Percentiles rank a stretch among this genome's conserved stretches.
Conservation (phyloP, 177 flowering plant genomes). For the Vitis hybrid region DNA sequence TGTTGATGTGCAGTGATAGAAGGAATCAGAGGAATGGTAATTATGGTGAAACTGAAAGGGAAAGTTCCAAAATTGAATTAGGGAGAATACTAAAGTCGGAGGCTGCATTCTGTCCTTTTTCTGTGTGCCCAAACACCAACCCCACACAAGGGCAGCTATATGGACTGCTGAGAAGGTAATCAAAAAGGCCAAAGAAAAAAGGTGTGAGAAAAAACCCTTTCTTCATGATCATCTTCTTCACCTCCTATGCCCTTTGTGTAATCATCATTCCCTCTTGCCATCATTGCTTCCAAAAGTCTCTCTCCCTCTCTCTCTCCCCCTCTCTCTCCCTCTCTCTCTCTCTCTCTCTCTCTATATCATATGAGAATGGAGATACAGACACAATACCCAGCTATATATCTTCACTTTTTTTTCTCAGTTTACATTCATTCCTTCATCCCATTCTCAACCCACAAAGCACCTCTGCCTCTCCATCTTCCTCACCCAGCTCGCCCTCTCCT, state of each 20-base stretch:
- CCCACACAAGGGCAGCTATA: not conserved
- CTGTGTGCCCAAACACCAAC: conserved; percentile 14
- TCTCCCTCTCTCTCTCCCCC: conserved; percentile 20
- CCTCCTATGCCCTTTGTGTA: conserved; percentile 30
- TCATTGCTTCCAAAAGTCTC: conserved; percentile 38
- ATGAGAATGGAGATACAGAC: conserved; percentile 15
- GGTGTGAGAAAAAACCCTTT: not conserved
- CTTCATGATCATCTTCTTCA: conserved; percentile 12
- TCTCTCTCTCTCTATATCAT: conserved; percentile 2
- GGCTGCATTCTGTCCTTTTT: conserved; percentile 6
- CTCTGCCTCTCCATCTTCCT: not conserved
- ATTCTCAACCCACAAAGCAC: not conserved
- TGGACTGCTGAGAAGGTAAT: conserved; percentile 1
- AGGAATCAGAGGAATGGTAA: not conserved
- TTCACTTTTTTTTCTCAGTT: conserved; percentile 8
- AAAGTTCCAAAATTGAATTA: conserved; percentile 15
- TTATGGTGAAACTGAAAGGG: conserved; percentile 13
- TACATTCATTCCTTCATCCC: conserved; percentile 2
- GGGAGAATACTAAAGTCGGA: not conserved
- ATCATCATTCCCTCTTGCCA: conserved; percentile 44
- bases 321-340: not conserved
- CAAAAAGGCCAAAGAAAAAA: conserved; percentile 7
- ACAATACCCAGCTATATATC: conserved; percentile 21
- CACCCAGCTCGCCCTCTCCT: not conserved
- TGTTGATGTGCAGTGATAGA: too few relatives aligned